Percentiles rank a stretch among this genome's conserved stretches.
Evolutionary conservation across 1,284 basidiomycete genomes (phyloP).

Genomic region (Phellinidium pouzarii): DNA sequence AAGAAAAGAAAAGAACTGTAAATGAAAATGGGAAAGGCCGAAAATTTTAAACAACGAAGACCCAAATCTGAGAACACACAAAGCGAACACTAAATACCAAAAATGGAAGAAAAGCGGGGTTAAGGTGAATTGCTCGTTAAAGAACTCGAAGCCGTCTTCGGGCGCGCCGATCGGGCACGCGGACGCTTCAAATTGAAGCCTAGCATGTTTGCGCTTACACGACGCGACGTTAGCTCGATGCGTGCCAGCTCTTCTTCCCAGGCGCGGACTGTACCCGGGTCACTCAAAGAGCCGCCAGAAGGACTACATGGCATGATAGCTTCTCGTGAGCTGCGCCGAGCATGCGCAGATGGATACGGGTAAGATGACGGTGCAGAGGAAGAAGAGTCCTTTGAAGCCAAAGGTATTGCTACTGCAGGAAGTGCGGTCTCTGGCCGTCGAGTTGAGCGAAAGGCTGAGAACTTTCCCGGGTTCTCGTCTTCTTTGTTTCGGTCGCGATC

Average conservation of each 20-base stretch:
- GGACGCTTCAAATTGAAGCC: constrained; percentile 48
- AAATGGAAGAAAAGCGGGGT: background rate
- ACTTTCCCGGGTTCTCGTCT: constrained; percentile 8
- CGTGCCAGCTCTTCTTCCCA: constrained; percentile 73
- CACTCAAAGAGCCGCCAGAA: constrained; percentile 3
- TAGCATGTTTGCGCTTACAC: constrained; percentile 51
- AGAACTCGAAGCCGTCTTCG: constrained; percentile 22
- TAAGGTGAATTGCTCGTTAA: constrained; percentile 9
- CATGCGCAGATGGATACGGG: constrained; percentile 14
- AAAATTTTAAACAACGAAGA: background rate
- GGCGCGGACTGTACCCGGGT: constrained; percentile 38
- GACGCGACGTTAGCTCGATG: constrained; percentile 58
- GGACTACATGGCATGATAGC: background rate
- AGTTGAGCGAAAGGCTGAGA: constrained; percentile 2
- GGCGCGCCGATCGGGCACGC: constrained; percentile 22
- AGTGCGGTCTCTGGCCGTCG: constrained; percentile 16
- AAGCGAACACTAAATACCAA: background rate
- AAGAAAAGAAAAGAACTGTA: background rate
- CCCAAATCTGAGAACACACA: background rate
- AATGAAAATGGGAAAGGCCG: background rate
- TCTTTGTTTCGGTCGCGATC: constrained; percentile 13
- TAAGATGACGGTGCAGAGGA: constrained; percentile 9
- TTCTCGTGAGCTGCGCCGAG: constrained; percentile 15
- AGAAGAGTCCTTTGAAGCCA: constrained; percentile 2
- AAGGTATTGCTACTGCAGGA: background rate